These are phyloP conservation scores for Gracilaria caudata DNA, from an alignment of 23 red algal genomes.

Conservation along the genomic window DNA sequence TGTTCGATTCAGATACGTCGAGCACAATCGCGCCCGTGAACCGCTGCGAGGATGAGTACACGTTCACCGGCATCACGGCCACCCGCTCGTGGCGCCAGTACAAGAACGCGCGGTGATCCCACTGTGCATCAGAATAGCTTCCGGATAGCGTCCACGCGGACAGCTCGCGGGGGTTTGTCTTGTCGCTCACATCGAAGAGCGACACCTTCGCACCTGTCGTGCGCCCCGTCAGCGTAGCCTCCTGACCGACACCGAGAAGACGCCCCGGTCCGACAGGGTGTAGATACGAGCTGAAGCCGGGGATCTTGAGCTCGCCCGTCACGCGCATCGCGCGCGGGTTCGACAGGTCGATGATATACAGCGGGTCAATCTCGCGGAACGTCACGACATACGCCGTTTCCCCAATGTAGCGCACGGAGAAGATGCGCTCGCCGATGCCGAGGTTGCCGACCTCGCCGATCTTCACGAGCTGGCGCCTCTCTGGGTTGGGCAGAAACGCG, in stretches of 20 bases:
- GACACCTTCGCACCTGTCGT: conserved; percentile 63
- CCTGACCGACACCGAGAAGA: conserved; percentile 65
- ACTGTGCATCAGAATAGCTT: conserved; percentile 37
- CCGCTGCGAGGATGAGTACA: neutral
- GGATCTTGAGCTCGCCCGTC: no score
- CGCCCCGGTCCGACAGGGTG: conserved; percentile 41
- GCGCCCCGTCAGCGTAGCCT: conserved; percentile 46
- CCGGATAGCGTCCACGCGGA: conserved; percentile 35
- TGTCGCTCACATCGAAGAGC: conserved; percentile 62
- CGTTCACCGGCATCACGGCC: no score
- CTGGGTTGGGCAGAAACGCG: conserved; percentile 11
- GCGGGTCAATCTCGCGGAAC: no score
- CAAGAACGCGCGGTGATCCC: conserved; percentile 70
- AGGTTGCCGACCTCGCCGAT: conserved; percentile 59
- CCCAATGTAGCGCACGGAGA: conserved; percentile 55
- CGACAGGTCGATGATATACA: no score
- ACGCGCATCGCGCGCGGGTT: no score
- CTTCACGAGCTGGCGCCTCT: neutral
- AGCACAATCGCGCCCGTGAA: conserved; percentile 55
- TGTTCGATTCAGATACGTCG: conserved; percentile 11
- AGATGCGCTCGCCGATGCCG: conserved; percentile 62
- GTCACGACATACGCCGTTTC: no score
- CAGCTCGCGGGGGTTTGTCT: conserved; percentile 41
- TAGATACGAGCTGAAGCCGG: no score
- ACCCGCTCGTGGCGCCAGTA: conserved; percentile 33